Evolutionary conservation across 2,329 filamentous ascomycete species (phyloP), one percentile per base, ranked within the genome.

Genomic region (Phaeophleospora eucalypticola): DNA sequence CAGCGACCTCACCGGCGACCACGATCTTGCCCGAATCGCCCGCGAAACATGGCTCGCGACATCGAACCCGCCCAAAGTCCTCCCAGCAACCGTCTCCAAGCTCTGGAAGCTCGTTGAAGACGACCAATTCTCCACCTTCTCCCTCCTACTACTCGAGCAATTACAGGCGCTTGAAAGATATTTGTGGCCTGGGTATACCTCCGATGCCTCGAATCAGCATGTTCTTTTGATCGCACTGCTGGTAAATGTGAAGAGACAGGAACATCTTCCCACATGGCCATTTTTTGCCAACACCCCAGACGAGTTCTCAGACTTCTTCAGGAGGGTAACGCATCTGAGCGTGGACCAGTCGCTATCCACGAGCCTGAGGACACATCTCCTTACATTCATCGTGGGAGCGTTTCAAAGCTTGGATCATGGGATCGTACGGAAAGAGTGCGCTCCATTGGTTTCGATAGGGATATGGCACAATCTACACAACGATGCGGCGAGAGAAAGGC

Each of bases 391-490:
- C 52, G 94, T 95, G 41, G 82, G 84, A 56, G 87, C 91, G 29
- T 98, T 96, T 65, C 90, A 97, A 67, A 96, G 89, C 38, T 76
- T 98, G 24, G 94, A 98, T 66, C 90, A 83, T 64, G 80, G 81
- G 32, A 80, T 95, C 46, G 87, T 98, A 41, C 84, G 93, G 53
- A 97, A 96, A 67, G 93, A 98, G 73, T 97, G 93, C 68, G 93
- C 91, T 4, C 89, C 94, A 1, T 74, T 98, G 42, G 91, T 98
- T 16, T 93, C 89, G 10, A 95, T 98, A 59, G 85, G 87, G 1
- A 89, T 93, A 59, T 98, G 93, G 93, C 88, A 97, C 62, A 94
- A 95, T 63, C 72, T 98, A 32, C 86, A 87, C 21, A 86, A 80
- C 46, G 89, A 94, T 27, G 77, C 79, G 48, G 80, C 83, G 53